Evolutionary conservation across 805 yeast species (phyloP).

Genomic region (Ogataea henricii): DNA sequence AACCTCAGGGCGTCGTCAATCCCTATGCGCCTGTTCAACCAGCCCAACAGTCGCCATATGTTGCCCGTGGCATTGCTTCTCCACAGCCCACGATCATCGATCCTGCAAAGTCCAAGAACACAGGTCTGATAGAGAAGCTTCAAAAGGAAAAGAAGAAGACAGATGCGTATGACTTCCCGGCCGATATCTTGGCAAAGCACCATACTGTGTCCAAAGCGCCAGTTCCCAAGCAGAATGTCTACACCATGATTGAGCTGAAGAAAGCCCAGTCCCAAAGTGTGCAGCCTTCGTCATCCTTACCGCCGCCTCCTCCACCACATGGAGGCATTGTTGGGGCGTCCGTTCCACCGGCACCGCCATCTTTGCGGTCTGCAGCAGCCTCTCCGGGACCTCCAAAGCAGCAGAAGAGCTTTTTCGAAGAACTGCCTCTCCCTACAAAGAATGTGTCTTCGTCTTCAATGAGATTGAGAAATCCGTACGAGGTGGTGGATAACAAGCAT

Average conservation of each 20-base stretch:
- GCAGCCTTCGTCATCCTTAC: not conserved
- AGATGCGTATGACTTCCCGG: conserved; percentile 80
- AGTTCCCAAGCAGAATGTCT: conserved; percentile 32
- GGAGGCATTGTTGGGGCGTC: not conserved
- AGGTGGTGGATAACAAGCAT: conserved; percentile 9
- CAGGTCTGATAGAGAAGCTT: conserved; percentile 32
- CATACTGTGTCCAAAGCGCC: conserved; percentile 42
- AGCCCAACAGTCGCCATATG: not conserved
- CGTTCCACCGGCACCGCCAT: conserved; percentile 5
- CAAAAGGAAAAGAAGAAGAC: conserved; percentile 57
- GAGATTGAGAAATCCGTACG: conserved; percentile 31
- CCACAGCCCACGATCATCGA: conserved; percentile 8
- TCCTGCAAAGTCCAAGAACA: conserved; percentile 9
- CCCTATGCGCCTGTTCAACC: conserved; percentile 7
- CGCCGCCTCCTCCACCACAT: conserved; percentile 11
- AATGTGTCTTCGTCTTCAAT: conserved; percentile 7
- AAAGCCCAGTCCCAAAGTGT: conserved; percentile 12
- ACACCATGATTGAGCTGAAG: conserved; percentile 29
- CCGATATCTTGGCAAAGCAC: conserved; percentile 47
- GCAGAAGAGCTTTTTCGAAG: conserved; percentile 57
- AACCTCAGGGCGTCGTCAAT: not conserved
- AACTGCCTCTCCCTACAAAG: conserved; percentile 44
- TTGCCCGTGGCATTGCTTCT: not conserved
- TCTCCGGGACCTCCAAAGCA: conserved; percentile 15
- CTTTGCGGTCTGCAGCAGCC: conserved; percentile 4